Evolutionary conservation across 805 yeast species (phyloP).

Genomic region (Kluyveromyces dobzhanskii): DNA sequence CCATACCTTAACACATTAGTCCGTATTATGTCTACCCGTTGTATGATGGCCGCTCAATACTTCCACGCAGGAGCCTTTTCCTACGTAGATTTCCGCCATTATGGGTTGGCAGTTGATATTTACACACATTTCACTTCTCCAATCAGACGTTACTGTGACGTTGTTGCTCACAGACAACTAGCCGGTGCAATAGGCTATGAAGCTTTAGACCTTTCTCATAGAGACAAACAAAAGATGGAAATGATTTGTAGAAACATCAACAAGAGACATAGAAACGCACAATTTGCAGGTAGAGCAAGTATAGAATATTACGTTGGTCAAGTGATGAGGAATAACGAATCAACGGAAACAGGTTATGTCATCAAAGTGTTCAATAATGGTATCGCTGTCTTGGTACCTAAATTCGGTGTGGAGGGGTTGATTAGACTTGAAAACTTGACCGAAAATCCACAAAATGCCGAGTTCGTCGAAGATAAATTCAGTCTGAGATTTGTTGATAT

Average conservation of each 20-base stretch:
- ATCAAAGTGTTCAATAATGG: constrained; percentile 93
- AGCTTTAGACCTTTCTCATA: constrained; percentile 65
- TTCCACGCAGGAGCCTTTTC: constrained; percentile 87
- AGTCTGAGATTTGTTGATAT: constrained; percentile 48
- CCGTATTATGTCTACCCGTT: constrained; percentile 94
- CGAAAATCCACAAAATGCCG: constrained; percentile 53
- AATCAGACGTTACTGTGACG: constrained; percentile 94
- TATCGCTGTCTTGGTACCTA: constrained; percentile 88
- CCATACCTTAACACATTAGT: constrained; percentile 88
- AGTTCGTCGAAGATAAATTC: constrained; percentile 71
- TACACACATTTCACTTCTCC: constrained; percentile 99
- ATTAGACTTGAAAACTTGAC: constrained; percentile 70
- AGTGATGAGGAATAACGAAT: constrained; percentile 80
- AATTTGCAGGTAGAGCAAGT: constrained; percentile 97
- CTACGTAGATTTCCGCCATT: constrained; percentile 88
- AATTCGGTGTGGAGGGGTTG: constrained; percentile 91
- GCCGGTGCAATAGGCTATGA: constrained; percentile 99
- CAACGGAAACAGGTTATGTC: constrained; percentile 79
- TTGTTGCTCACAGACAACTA: constrained; percentile 92
- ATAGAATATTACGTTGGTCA: constrained; percentile 98
- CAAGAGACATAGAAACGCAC: constrained; percentile 93
- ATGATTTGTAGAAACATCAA: constrained; percentile 81
- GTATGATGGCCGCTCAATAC: constrained; percentile 99
- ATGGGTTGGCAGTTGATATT: constrained; percentile 94
- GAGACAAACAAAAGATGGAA: constrained; percentile 89